A percentile compares a stretch with the other conserved stretches of the same genome.
These are phyloP conservation scores for Xylariaceae sp. DNA, from an alignment of 2,329 filamentous ascomycete species.

Conservation along the genomic window DNA sequence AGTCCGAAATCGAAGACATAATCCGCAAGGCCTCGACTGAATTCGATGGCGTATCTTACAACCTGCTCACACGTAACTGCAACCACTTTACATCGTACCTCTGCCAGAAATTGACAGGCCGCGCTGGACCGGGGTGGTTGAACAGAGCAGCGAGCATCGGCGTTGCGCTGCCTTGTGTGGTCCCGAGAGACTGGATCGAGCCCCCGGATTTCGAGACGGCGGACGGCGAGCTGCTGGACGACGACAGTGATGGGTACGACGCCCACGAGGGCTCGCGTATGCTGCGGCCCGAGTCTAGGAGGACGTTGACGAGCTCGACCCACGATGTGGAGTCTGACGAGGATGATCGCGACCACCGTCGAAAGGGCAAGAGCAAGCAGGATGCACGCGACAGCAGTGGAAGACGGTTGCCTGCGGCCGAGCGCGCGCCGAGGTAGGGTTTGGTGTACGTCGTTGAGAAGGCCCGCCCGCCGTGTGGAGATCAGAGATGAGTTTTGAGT, in stretches of 20 bases:
- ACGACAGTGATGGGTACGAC: slow-evolving; percentile 34
- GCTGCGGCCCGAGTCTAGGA: slow-evolving; percentile 42
- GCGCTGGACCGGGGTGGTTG: slow-evolving; percentile 69
- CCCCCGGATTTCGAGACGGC: slow-evolving; percentile 73
- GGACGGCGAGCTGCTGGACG: slow-evolving; percentile 66
- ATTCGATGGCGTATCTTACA: slow-evolving; percentile 75
- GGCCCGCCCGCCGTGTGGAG: too few species aligned
- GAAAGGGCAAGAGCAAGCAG: slow-evolving; percentile 42
- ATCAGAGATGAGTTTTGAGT: slow-evolving; percentile 1
- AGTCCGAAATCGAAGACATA: slow-evolving; percentile 67
- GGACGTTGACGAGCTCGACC: slow-evolving; percentile 25
- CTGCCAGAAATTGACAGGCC: slow-evolving; percentile 69
- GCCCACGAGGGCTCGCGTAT: slow-evolving; percentile 43
- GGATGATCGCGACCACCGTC: slow-evolving; percentile 24
- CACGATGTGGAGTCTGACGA: slow-evolving; percentile 18
- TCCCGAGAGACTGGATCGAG: slow-evolving; percentile 78
- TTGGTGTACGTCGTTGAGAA: slow-evolving; percentile 30
- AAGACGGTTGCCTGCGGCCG: slow-evolving; percentile 49
- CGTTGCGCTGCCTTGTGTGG: slow-evolving; percentile 75
- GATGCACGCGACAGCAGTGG: slow-evolving; percentile 49
- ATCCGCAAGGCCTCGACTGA: slow-evolving; percentile 66
- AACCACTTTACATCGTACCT: slow-evolving; percentile 84
- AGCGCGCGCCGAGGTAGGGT: slow-evolving; percentile 44
- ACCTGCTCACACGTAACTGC: slow-evolving; percentile 80
- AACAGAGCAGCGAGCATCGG: slow-evolving; percentile 84